A percentile compares a stretch with the other conserved stretches of the same genome.
These are phyloP conservation scores for Verbascum thapsus DNA, from an alignment of 257 asterid species.

Conservation along the genomic window DNA sequence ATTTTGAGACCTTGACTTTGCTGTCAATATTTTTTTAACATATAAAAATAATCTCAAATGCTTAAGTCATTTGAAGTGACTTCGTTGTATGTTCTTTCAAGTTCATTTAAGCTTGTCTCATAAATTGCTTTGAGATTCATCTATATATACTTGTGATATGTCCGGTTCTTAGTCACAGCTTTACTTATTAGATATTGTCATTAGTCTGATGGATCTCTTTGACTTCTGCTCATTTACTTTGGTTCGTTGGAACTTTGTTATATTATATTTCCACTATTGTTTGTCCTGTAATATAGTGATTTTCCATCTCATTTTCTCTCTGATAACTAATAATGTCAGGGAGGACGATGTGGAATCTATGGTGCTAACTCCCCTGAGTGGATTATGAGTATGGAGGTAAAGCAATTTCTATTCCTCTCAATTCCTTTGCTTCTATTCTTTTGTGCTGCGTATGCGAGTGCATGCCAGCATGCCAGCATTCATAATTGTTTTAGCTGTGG, in stretches of 20 bases:
- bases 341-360: constrained; percentile 91
- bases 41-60: neutral
- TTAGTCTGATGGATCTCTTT: constrained; percentile 24
- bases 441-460: constrained; percentile 10
- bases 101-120: constrained; percentile 4
- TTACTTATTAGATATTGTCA: constrained; percentile 17
- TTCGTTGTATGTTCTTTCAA: constrained; percentile 9
- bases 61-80: constrained; percentile 3
- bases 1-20: constrained; percentile 11
- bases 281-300: constrained; percentile 8
- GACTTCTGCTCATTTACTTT: constrained; percentile 6
- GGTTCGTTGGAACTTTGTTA: constrained; percentile 11
- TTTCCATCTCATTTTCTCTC: constrained; percentile 31
- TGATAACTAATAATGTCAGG: constrained; percentile 49
- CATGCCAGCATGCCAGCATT: neutral
- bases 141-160: constrained; percentile 5
- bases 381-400: constrained; percentile 98
- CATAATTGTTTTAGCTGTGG: neutral
- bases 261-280: constrained; percentile 10
- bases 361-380: constrained; percentile 92
- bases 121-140: constrained; percentile 18
- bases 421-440: constrained; percentile 17
- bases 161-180: constrained; percentile 10
- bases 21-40: constrained; percentile 21
- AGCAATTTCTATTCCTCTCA: constrained; percentile 9